Conservation (phyloP, 129 eudicot species). For the Flaveria trinervia region DNA sequence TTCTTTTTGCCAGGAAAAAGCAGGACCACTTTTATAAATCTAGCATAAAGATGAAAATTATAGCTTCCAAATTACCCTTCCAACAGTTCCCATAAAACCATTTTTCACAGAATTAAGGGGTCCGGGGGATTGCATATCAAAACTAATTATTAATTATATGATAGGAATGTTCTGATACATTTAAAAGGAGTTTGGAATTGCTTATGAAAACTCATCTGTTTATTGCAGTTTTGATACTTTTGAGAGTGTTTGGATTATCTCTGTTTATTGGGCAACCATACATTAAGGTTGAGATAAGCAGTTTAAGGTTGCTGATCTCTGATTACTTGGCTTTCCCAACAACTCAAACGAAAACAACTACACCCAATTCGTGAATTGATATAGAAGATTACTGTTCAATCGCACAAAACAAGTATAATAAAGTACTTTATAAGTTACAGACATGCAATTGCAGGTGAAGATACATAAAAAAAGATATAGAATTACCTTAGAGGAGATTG, state of each 20-base stretch:
- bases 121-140: neutral
- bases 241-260: too few relatives aligned
- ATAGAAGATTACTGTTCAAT: neutral
- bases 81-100: too few relatives aligned
- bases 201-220: too few relatives aligned
- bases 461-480: too few relatives aligned
- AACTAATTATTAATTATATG: neutral
- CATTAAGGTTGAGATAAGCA: too few relatives aligned
- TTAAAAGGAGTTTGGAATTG: neutral
- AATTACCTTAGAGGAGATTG: conserved; percentile 72
- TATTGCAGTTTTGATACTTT: too few relatives aligned
- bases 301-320: neutral
- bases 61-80: too few relatives aligned
- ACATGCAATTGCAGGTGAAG: too few relatives aligned
- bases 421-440: neutral
- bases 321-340: neutral
- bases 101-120: neutral
- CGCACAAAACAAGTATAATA: neutral
- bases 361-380: conserved; percentile 3
- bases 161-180: neutral
- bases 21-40: too few relatives aligned
- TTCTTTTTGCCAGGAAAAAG: too few relatives aligned
- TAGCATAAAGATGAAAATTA: too few relatives aligned
- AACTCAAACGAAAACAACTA: neutral
- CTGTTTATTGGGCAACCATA: too few relatives aligned